Evolutionary conservation across 495 filamentous ascomycete species (phyloP).

Genomic region (Trypethelium eluteriae): DNA sequence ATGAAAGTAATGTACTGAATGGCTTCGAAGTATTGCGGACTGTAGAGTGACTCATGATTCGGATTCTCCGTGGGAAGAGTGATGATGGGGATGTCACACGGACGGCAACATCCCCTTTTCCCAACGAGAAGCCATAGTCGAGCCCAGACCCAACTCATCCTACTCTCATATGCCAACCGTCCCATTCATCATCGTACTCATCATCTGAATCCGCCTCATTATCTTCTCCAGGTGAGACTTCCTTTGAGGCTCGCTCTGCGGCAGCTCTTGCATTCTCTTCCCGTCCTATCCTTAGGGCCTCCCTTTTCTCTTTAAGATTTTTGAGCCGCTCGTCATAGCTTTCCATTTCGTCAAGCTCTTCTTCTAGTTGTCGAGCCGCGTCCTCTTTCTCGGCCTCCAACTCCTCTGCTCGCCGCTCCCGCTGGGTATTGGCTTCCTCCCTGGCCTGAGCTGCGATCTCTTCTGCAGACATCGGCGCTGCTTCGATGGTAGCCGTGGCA

Average conservation of each 20-base stretch:
- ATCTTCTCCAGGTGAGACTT: conserved; percentile 28
- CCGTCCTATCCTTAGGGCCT: conserved; percentile 47
- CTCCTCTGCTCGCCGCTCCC: conserved; percentile 53
- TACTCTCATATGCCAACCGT: conserved; percentile 57
- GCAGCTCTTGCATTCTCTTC: conserved; percentile 38
- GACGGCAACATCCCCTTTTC: neutral
- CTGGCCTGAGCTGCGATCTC: conserved; percentile 61
- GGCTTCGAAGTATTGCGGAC: no score
- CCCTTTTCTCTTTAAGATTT: conserved; percentile 63
- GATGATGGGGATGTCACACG: neutral
- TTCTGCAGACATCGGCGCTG: conserved; percentile 59
- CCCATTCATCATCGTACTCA: conserved; percentile 58
- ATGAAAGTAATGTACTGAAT: no score
- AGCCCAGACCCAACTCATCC: neutral
- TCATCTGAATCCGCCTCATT: conserved; percentile 51
- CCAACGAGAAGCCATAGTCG: neutral
- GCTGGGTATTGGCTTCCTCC: conserved; percentile 47
- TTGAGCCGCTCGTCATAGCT: conserved; percentile 72
- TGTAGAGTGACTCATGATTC: neutral
- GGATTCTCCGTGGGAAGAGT: neutral
- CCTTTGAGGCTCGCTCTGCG: conserved; percentile 33
- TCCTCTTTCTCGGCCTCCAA: conserved; percentile 81
- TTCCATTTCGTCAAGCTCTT: conserved; percentile 95
- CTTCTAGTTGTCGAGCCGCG: conserved; percentile 67
- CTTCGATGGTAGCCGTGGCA: conserved; percentile 58